A percentile compares a stretch with the other conserved stretches of the same genome.
phyloP scores from a whole-genome alignment of 2,329 filamentous ascomycete species.

The Phyllosticta citribraziliensis region DNA sequence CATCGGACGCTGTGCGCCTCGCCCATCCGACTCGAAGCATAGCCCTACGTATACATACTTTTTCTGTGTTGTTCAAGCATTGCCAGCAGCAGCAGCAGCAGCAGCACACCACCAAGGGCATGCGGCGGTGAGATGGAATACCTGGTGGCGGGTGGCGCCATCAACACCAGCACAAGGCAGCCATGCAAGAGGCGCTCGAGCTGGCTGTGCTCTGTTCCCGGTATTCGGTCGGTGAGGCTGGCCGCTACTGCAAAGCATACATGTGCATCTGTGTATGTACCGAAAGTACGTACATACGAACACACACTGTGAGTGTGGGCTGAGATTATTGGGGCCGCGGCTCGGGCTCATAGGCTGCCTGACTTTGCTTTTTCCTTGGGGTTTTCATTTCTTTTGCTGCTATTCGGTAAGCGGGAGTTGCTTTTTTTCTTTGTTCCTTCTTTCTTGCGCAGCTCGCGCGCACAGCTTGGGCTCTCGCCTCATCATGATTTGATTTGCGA shows the following conservation, averaged over 20 bases:
- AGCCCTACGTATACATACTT: not conserved
- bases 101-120: not conserved
- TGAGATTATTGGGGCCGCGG: not conserved
- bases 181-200: not conserved
- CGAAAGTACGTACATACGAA: not conserved
- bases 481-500: too few relatives aligned
- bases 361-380: too few relatives aligned
- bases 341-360: too few relatives aligned
- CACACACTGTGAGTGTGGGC: not conserved
- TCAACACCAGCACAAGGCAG: not conserved
- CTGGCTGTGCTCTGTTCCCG: not conserved
- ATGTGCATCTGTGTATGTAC: not conserved
- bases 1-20: not conserved
- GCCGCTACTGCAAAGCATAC: not conserved
- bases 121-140: not conserved
- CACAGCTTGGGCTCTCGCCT: too few relatives aligned
- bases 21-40: not conserved
- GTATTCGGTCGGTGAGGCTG: not conserved
- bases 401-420: too few relatives aligned
- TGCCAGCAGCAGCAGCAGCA: not conserved
- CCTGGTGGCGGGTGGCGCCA: not conserved
- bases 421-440: too few relatives aligned
- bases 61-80: not conserved
- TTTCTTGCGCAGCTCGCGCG: too few relatives aligned
- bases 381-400: too few relatives aligned